Conservation (phyloP, 768 basidiomycete species). For the Xerocomus brunneocitrinus region DNA sequence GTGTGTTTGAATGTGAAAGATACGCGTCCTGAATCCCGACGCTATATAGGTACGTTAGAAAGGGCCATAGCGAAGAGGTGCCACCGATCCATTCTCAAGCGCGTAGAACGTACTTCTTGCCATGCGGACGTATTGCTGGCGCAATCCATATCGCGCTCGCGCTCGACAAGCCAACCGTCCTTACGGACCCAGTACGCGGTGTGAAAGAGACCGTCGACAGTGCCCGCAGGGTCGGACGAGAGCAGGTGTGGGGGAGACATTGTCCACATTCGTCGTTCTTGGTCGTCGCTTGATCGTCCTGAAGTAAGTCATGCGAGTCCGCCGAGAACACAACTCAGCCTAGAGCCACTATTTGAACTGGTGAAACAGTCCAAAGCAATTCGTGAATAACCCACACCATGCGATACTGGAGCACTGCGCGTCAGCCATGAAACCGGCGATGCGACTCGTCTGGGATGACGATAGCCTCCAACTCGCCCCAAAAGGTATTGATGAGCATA, state of each 20-base stretch:
- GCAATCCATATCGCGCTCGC: constrained; percentile 4
- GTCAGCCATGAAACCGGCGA: no score
- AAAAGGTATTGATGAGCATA: no score
- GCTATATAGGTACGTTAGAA: not conserved
- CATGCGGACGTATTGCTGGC: not conserved
- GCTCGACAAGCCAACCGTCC: constrained; percentile 18
- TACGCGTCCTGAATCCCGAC: not conserved
- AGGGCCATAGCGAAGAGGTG: not conserved
- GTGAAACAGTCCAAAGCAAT: no score
- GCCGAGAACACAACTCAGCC: no score
- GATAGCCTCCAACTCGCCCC: no score
- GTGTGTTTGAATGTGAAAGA: not conserved
- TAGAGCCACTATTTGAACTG: no score
- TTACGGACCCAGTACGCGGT: constrained; percentile 14
- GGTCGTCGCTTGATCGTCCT: no score
- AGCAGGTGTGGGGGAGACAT: not conserved
- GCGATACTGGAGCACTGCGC: no score
- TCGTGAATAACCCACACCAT: no score
- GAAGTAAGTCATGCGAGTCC: no score
- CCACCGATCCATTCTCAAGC: not conserved
- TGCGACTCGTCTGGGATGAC: no score
- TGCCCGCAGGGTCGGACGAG: constrained; percentile 10
- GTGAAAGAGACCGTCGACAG: not conserved
- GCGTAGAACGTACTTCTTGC: not conserved
- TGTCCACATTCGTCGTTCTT: not conserved